phyloP scores from a whole-genome alignment of 345 rosid species.

The Hirschfeldia incana region DNA sequence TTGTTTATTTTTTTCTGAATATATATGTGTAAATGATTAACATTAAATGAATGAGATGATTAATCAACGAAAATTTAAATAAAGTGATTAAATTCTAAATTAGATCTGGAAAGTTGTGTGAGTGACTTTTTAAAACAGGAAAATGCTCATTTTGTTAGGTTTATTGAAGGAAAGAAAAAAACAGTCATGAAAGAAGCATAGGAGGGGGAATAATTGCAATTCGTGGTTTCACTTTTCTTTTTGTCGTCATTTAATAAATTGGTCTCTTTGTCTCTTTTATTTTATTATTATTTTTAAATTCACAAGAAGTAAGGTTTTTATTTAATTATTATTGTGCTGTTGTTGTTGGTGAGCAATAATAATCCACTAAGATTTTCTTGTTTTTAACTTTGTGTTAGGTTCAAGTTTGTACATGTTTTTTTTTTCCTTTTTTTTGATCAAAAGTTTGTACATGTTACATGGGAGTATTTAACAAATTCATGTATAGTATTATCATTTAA shows the following conservation, averaged over 20 bases:
- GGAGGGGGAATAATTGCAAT: constrained; percentile 37
- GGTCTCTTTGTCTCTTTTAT: constrained; percentile 31
- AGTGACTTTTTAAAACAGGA: constrained; percentile 17
- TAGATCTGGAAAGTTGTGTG: constrained; percentile 35
- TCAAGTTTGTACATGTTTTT: not conserved
- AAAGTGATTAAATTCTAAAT: constrained; percentile 16
- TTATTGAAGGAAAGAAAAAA: constrained; percentile 16
- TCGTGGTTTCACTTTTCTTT: constrained; percentile 39
- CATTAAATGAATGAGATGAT: constrained; percentile 27
- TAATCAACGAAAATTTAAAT: not conserved
- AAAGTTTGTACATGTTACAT: too few relatives aligned
- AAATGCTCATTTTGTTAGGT: constrained; percentile 11
- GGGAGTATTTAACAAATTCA: too few relatives aligned
- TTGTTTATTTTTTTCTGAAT: constrained; percentile 3
- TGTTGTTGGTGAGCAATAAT: constrained; percentile 22
- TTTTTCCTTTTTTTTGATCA: too few relatives aligned
- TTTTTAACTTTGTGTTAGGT: not conserved
- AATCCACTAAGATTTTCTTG: constrained; percentile 4
- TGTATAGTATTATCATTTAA: too few relatives aligned
- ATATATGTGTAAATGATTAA: not conserved
- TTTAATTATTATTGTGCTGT: not conserved
- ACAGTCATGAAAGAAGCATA: constrained; percentile 30
- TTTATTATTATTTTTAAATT: constrained; percentile 21
- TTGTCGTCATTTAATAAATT: constrained; percentile 36
- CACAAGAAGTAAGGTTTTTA: not conserved